These are phyloP conservation scores for Naegleria fowleri DNA, from an alignment of 208 protist species.

Conservation along the genomic window DNA sequence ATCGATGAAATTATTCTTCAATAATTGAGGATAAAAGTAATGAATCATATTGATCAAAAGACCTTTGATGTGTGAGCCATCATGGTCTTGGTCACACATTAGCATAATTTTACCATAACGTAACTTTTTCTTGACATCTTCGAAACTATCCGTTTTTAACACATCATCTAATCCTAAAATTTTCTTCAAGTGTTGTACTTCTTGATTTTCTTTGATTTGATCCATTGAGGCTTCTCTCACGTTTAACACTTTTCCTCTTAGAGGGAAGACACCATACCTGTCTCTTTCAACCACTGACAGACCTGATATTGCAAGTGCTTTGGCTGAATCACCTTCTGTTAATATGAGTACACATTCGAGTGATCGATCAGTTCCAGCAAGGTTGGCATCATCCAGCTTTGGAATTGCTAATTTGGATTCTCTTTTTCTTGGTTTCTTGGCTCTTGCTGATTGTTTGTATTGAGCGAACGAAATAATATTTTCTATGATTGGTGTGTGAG, in stretches of 20 bases:
- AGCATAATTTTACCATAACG: constrained; percentile 99
- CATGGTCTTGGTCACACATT: constrained; percentile 99
- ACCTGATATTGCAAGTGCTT: constrained; percentile 89
- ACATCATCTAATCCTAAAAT: constrained; percentile 62
- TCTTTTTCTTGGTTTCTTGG: constrained; percentile 54
- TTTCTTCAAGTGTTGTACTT: constrained; percentile 71
- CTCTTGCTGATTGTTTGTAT: constrained; percentile 50
- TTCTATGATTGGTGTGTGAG: not conserved
- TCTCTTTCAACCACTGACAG: constrained; percentile 90
- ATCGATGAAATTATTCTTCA: constrained; percentile 69
- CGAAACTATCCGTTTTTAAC: constrained; percentile 62
- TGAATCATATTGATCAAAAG: constrained; percentile 99
- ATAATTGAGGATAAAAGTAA: constrained; percentile 93
- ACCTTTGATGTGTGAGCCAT: constrained; percentile 99
- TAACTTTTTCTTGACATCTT: constrained; percentile 62
- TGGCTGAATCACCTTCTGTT: constrained; percentile 97
- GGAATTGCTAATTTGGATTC: constrained; percentile 79
- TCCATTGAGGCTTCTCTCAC: constrained; percentile 84
- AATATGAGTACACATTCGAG: constrained; percentile 92
- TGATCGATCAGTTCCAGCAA: constrained; percentile 59
- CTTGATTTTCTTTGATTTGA: constrained; percentile 82
- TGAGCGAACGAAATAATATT: not conserved
- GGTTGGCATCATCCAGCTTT: constrained; percentile 92
- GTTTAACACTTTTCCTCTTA: constrained; percentile 95
- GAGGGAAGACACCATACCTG: constrained; percentile 93